Evolutionary conservation across 176 grass and related monocot species (phyloP).

Genomic region (Aechmea fasciata): DNA sequence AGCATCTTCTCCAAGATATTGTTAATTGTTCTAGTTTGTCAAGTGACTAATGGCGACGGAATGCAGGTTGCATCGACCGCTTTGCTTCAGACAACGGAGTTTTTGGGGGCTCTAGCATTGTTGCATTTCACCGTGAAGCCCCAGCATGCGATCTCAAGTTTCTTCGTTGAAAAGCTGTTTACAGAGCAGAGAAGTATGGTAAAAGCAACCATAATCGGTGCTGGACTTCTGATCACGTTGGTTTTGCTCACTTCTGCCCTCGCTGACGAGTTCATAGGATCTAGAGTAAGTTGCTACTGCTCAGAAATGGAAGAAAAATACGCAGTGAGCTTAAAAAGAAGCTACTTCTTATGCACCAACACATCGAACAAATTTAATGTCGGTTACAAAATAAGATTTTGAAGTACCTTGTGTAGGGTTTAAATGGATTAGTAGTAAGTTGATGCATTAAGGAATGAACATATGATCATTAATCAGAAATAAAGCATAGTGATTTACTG

Average conservation of each 20-base stretch:
- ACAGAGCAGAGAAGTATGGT: conserved; percentile 35
- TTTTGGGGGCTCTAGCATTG: conserved; percentile 35
- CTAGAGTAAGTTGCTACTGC: conserved; percentile 37
- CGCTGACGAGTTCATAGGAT: conserved; percentile 40
- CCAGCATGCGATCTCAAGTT: conserved; percentile 20
- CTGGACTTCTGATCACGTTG: conserved; percentile 45
- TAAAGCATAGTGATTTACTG: too few species aligned
- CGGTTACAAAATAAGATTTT: too few species aligned
- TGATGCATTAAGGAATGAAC: too few species aligned
- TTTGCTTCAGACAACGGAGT: conserved; percentile 49
- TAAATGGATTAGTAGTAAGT: too few species aligned
- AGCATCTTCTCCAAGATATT: neutral
- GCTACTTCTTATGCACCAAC: too few species aligned
- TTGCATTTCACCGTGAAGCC: conserved; percentile 42
- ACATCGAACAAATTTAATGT: too few species aligned
- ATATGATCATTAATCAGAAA: too few species aligned
- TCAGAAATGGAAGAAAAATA: too few species aligned
- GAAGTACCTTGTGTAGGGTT: too few species aligned
- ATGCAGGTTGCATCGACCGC: conserved; percentile 45
- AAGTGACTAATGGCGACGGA: neutral
- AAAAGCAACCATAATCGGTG: conserved; percentile 39
- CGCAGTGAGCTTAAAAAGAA: too few species aligned
- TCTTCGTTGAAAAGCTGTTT: conserved; percentile 38
- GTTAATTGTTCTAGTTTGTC: too few species aligned
- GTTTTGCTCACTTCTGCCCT: conserved; percentile 50